Evolutionary conservation across 2,329 filamentous ascomycete species (phyloP).

Genomic region (Aspergillus pseudonomiae): DNA sequence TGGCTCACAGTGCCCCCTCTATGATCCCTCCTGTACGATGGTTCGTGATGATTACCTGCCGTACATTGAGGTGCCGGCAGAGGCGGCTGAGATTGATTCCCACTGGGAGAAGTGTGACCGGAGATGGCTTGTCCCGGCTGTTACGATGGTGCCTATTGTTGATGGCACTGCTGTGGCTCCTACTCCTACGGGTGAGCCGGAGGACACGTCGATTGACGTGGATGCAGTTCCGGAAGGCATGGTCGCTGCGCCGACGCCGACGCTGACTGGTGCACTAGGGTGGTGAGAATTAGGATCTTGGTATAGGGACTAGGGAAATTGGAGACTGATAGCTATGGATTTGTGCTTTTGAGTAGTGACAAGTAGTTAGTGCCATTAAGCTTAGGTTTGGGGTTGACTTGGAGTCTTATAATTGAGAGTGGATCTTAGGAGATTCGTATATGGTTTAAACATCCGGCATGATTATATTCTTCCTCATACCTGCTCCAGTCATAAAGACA

Average conservation of each 20-base stretch:
- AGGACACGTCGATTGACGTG: neutral
- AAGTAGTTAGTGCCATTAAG: neutral
- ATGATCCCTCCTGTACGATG: conserved; percentile 20
- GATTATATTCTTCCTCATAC: neutral
- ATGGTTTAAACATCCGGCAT: rapidly evolving
- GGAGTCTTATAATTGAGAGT: neutral
- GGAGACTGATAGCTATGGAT: no score
- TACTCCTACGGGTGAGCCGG: neutral
- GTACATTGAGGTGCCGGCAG: conserved; percentile 22
- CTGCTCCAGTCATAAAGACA: neutral
- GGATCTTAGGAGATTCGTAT: neutral
- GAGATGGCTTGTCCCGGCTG: conserved; percentile 28
- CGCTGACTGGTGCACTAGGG: neutral
- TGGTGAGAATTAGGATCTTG: neutral
- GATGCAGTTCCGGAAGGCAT: neutral
- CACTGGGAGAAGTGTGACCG: conserved; percentile 22
- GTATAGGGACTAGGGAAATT: neutral
- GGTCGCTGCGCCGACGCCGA: neutral
- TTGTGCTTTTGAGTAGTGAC: neutral
- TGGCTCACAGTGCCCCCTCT: conserved; percentile 23
- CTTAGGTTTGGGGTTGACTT: neutral
- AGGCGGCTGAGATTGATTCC: conserved; percentile 19
- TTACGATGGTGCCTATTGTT: conserved; percentile 22
- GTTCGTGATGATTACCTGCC: conserved; percentile 28
- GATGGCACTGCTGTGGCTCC: neutral